Evolutionary conservation across 139 green algal genomes (phyloP).

Genomic region (Coelastrella sp.): DNA sequence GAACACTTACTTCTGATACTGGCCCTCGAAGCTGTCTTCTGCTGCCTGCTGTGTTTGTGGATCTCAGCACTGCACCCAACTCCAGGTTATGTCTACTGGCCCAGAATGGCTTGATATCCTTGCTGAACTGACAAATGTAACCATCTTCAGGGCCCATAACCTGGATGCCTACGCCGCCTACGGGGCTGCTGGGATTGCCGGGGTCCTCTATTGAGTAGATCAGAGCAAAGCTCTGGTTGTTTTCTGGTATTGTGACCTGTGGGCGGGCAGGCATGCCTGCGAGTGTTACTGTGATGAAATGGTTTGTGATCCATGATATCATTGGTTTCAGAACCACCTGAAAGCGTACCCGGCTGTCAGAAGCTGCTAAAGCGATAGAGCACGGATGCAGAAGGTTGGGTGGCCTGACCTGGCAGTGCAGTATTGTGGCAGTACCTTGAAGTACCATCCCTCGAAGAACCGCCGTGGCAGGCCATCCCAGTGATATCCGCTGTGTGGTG

Average conservation of each 20-base stretch:
- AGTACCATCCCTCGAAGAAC: constrained; percentile 99
- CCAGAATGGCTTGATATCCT: constrained; percentile 84
- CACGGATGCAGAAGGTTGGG: no score
- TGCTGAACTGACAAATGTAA: constrained; percentile 93
- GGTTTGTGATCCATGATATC: no score
- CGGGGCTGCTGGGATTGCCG: constrained; percentile 56
- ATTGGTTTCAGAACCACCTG: no score
- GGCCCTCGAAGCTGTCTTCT: not conserved
- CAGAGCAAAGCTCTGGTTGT: constrained; percentile 91
- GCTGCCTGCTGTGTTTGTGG: not conserved
- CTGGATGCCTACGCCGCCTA: constrained; percentile 85
- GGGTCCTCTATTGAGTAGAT: constrained; percentile 98
- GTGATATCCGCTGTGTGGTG: constrained; percentile 91
- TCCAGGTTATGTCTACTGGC: constrained; percentile 70
- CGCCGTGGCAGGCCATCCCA: constrained; percentile 73
- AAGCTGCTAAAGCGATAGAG: not conserved
- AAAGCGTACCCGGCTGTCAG: not conserved
- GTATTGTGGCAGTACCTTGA: constrained; percentile 65
- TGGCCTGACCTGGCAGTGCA: no score
- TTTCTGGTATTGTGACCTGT: constrained; percentile 86
- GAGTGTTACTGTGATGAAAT: not conserved
- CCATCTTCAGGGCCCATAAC: constrained; percentile 94
- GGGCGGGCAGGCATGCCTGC: not conserved
- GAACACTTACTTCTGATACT: not conserved
- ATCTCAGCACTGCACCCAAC: constrained; percentile 67